These are phyloP conservation scores for Magnusiomyces suaveolens DNA, from an alignment of 1,139 yeast genomes.

Conservation along the genomic window DNA sequence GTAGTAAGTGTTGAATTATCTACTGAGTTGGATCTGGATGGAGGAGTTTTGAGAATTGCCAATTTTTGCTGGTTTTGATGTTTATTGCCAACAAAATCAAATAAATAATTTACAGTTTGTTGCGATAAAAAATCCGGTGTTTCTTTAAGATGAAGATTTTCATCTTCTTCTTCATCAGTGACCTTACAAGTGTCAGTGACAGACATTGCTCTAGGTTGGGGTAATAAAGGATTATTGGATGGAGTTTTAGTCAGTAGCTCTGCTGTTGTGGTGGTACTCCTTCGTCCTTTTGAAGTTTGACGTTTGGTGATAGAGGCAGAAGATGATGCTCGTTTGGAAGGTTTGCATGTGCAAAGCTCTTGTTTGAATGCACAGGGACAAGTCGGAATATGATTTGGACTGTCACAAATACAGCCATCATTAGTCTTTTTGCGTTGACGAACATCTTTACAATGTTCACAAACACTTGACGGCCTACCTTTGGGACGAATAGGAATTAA, in stretches of 20 bases:
- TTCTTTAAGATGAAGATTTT: too few relatives aligned
- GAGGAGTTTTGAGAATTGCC: too few relatives aligned
- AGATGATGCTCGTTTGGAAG: not conserved
- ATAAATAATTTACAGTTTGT: too few relatives aligned
- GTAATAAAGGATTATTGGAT: not conserved
- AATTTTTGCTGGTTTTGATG: not conserved
- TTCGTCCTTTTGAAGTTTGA: too few relatives aligned
- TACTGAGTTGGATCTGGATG: not conserved
- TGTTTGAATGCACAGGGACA: constrained; percentile 47
- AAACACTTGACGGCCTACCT: constrained; percentile 91
- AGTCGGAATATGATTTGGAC: constrained; percentile 38
- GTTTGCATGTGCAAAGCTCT: constrained; percentile 47
- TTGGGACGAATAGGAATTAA: constrained; percentile 88
- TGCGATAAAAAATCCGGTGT: too few relatives aligned
- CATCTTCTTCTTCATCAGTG: too few relatives aligned
- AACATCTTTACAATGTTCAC: constrained; percentile 76
- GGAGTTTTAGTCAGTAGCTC: not conserved
- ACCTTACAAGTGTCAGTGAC: too few relatives aligned
- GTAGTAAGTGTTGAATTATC: not conserved
- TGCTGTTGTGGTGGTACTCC: not conserved
- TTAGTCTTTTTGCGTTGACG: constrained; percentile 63
- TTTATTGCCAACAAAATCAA: too few relatives aligned
- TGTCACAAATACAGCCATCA: constrained; percentile 59
- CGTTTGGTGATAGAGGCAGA: too few relatives aligned
- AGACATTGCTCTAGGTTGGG: too few relatives aligned